Evolutionary conservation across 257 asterid species (phyloP).

Genomic region (Solanum ahanhuiri): DNA sequence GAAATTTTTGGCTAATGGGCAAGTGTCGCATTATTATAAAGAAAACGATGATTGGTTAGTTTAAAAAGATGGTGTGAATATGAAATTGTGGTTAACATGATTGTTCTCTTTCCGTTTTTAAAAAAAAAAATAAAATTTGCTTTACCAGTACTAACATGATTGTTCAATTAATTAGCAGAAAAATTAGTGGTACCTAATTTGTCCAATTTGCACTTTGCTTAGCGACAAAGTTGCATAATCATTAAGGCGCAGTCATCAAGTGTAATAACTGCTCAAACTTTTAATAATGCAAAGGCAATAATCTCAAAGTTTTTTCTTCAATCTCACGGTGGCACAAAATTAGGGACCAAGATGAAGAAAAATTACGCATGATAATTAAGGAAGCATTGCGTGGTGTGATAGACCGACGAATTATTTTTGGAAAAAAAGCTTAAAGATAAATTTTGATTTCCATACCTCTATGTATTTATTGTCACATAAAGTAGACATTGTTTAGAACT

Average conservation of each 20-base stretch:
- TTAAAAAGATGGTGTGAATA: background rate
- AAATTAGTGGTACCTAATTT: background rate
- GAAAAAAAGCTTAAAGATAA: background rate
- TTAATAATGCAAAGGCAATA: background rate
- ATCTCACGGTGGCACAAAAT: background rate
- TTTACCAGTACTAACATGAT: background rate
- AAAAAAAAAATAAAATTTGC: background rate
- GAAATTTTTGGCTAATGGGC: background rate
- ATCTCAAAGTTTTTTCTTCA: background rate
- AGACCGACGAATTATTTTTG: background rate
- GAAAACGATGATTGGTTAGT: background rate
- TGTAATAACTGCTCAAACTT: background rate
- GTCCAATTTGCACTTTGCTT: background rate
- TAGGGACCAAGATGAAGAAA: background rate
- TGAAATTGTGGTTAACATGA: background rate
- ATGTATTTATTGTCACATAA: background rate
- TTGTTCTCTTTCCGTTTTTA: background rate
- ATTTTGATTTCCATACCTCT: background rate
- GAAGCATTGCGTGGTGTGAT: background rate
- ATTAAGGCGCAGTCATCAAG: background rate
- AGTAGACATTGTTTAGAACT: no score
- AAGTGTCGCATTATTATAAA: background rate
- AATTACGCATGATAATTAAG: background rate
- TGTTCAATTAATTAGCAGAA: background rate
- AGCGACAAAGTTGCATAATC: background rate